Conservation (phyloP, 768 basidiomycete species). For the Psilocybe sp. region DNA sequence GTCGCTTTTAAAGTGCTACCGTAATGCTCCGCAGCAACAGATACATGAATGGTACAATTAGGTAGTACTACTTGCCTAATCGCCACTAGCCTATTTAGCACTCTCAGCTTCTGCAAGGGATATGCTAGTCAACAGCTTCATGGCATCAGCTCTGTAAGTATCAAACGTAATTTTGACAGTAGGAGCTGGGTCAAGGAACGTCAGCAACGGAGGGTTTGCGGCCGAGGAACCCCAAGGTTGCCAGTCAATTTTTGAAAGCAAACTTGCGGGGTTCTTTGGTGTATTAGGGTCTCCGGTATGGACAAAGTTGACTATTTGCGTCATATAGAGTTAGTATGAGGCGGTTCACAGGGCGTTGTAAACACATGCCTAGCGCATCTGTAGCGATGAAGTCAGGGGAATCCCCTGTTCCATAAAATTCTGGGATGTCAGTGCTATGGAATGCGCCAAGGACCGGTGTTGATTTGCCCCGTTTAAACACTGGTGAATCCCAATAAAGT, state of each 20-base stretch:
- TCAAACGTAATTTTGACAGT: slow-evolving; percentile 10
- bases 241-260: slow-evolving; percentile 5
- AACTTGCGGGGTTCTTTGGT: slow-evolving; percentile 2
- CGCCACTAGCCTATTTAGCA: too few species aligned
- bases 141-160: slow-evolving; percentile 7
- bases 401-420: slow-evolving; percentile 4
- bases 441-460: slow-evolving; percentile 1
- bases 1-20: too few species aligned
- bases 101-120: not conserved
- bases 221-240: not conserved
- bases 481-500: too few species aligned
- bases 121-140: not conserved
- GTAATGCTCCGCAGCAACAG: too few species aligned
- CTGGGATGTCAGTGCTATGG: slow-evolving; percentile 5
- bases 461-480: not conserved
- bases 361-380: slow-evolving; percentile 6
- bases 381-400: slow-evolving; percentile 8
- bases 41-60: too few species aligned
- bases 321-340: too few species aligned
- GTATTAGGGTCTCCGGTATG: slow-evolving; percentile 5
- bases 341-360: too few species aligned
- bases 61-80: too few species aligned
- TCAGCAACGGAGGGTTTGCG: slow-evolving; percentile 9
- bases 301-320: slow-evolving; percentile 13
- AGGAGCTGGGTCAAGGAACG: slow-evolving; percentile 12